Evolutionary conservation across 108 stramenopile genomes (phyloP), one percentile per base, ranked within the genome.

Genomic region (Bacterosira constricta): DNA sequence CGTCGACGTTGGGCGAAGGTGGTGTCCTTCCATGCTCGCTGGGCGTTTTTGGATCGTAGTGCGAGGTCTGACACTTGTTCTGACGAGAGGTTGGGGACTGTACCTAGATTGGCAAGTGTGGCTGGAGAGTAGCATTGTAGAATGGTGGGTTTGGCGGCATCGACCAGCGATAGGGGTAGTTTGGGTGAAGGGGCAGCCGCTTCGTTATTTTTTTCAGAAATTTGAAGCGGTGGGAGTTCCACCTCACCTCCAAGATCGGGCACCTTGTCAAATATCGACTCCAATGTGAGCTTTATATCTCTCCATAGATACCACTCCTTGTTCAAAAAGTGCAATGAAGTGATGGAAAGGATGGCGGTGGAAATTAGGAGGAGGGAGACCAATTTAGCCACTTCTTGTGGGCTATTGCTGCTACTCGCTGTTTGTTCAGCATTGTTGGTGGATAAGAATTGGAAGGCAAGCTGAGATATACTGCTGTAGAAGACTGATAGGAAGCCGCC

Each of bases 71-170:
- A 31, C 2, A 99, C 97, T 46, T 96, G 81, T 11, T 71, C 72
- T 31, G 90, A 66, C 1, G 86, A 73, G 85, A 95, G 96, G 70
- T 86, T 94, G 52, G 79, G 68, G 25, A 97, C 90, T 21, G 91
- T 79, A 13, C 97, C 97, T 12, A 99, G 73, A 44, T 64, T 44
- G 66, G 88, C 78, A 37, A 83, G 79, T 23, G 98, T 97, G 27
- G 96, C 86, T 4, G 98, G 98, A 61, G 96, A 96, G 81, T 61
- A 97, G 79, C 97, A 97, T 55, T 95, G 93, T 31, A 98, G 63
- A 34, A 83, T 54, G 18, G 75, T 70, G 15, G 89, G 90, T 6
- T 82, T 69, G 30, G 64, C 56, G 5, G 79, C 71, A 60, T 95
- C 83, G 53, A 85, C 15, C 4, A 84, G 67, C 7, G 63, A 8